Base-by-base conservation (phyloP, 441 rosid species). In the Croton setiger region DNA sequence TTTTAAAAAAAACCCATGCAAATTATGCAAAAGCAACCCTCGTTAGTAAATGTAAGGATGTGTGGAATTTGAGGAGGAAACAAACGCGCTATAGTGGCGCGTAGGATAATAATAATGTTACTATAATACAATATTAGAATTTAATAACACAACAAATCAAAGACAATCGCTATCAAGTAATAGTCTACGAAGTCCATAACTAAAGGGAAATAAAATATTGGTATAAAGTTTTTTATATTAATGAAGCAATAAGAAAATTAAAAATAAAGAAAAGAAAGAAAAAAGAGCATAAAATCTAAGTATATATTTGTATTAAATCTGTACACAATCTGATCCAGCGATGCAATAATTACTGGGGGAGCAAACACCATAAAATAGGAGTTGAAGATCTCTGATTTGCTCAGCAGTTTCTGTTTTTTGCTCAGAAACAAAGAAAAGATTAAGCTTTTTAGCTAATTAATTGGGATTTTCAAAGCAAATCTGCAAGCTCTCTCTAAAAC, bases 241-340 rank as follows among this genome's bases (percentile, higher is more conserved):
- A 27, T 35, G 68, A 59, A 43, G 86, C 71, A 75, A 73, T 8
- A 72, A 72, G 72, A 56, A 79, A 57, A 67, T 70, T 65, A 67
- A 67, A 37, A 37, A 37, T 36, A 37, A 3, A 37, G 7, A 37
- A 37, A 3, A 37, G 4, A 37, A 37, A 37, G 48, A 68, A 73
- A 20, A 72, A 67, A 63, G 67, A 71, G 86, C 82, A 87, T 75
- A 83, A 86, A 86, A 87, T 89, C 90, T 87, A 86, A 74, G 93
- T 76, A 80, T 78, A 81, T 79, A 79, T 79, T 76, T 84, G 72
- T 70, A 83, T 54, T 80, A 84, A 88, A 88, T 88, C 89, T 86
- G 81, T 67, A 81, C 80, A 81, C 74, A 86, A 88, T 90, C 90
- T 80, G 90, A 86, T 87, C 89, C 98, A 89, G 96, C 93, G 85